These are phyloP conservation scores for Pseudocercospora cruenta DNA, from an alignment of 2,329 filamentous ascomycete species.

Conservation along the genomic window DNA sequence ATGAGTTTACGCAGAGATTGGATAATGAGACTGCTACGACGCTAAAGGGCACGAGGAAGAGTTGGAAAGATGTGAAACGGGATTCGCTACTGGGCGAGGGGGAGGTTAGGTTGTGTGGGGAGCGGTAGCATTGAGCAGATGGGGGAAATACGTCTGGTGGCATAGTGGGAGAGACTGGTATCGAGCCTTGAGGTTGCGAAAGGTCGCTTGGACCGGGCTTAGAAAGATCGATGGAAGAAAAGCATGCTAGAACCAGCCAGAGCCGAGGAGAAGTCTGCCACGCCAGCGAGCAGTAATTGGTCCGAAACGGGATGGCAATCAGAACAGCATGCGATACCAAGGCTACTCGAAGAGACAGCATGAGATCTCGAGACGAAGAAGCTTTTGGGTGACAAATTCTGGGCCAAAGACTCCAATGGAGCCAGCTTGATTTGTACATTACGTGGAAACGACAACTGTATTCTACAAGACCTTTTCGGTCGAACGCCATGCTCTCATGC, in stretches of 20 bases:
- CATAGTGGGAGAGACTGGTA: not conserved
- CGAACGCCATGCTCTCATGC: conserved; percentile 1
- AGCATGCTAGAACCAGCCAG: too few species aligned
- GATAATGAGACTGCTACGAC: conserved; percentile 90
- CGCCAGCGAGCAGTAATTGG: too few species aligned
- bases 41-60: conserved; percentile 47
- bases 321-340: too few species aligned
- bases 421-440: conserved; percentile 2
- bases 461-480: not conserved
- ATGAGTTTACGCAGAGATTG: conserved; percentile 85
- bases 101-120: conserved; percentile 5
- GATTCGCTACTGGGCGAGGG: conserved; percentile 16
- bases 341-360: too few species aligned
- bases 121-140: not conserved
- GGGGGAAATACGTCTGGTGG: not conserved
- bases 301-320: too few species aligned
- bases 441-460: not conserved
- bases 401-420: not conserved
- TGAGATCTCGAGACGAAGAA: too few species aligned
- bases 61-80: conserved; percentile 47
- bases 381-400: not conserved
- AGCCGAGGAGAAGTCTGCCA: too few species aligned
- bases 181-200: too few species aligned
- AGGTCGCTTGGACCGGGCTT: not conserved
- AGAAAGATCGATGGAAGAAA: too few species aligned